Percentiles rank a stretch among this genome's conserved stretches.
phyloP scores from a whole-genome alignment of 208 protist species.

The Leishmania lainsoni region DNA sequence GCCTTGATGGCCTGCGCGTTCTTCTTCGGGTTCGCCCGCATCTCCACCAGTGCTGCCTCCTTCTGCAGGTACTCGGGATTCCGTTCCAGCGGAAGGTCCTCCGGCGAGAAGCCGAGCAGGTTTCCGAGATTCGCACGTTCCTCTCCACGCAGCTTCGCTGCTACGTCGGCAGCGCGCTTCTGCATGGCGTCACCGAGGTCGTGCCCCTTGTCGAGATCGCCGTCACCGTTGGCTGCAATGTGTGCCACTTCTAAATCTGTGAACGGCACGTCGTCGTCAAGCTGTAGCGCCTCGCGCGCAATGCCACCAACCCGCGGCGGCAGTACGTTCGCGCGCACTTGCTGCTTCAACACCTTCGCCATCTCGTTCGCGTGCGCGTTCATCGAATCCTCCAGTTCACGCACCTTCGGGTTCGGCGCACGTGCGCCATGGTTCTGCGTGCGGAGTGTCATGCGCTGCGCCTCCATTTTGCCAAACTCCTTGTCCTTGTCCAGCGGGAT shows the following conservation, averaged over 20 bases:
- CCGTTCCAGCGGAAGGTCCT: conserved; percentile 68
- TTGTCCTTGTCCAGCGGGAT: conserved; percentile 67
- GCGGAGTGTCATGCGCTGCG: conserved; percentile 50
- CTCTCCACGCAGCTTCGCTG: conserved; percentile 58
- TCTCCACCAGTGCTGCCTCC: conserved; percentile 51
- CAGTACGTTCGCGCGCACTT: conserved; percentile 45
- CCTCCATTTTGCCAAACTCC: conserved; percentile 68
- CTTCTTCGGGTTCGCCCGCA: conserved; percentile 51
- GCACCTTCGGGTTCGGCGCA: conserved; percentile 38
- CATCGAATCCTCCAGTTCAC: conserved; percentile 69
- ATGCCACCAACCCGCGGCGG: conserved; percentile 51
- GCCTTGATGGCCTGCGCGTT: conserved; percentile 42
- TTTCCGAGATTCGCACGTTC: conserved; percentile 58
- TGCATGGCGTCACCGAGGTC: conserved; percentile 66
- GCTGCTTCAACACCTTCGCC: conserved; percentile 52
- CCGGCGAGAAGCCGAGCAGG: conserved; percentile 63
- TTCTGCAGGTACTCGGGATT: conserved; percentile 51
- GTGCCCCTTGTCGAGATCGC: conserved; percentile 46
- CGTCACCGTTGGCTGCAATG: conserved; percentile 58
- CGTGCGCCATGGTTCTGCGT: conserved; percentile 43
- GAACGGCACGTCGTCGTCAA: conserved; percentile 77
- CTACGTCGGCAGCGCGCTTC: conserved; percentile 66
- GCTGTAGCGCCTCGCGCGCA: conserved; percentile 50
- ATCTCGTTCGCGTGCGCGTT: conserved; percentile 62
- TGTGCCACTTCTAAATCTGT: conserved; percentile 70